Evolutionary conservation across 257 asterid genomes (phyloP), one percentile per base, ranked within the genome.

Genomic region (Lavandula angustifolia): DNA sequence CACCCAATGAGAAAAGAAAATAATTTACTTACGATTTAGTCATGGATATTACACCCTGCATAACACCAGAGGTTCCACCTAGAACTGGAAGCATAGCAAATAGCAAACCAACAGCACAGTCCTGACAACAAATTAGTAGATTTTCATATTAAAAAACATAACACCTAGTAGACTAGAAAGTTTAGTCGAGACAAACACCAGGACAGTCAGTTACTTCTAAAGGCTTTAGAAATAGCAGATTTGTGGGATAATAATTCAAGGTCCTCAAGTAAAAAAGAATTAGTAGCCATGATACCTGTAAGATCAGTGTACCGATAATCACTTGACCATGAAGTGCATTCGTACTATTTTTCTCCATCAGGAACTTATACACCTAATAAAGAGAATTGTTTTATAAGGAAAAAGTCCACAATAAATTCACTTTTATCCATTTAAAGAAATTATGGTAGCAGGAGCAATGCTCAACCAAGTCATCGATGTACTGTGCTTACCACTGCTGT

Each of bases 271-370:
- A 56, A 8, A 8, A 51, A 71, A 47, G 67, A 66, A 68, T 27
- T 10, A 32, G 73, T n/a, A 33, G 51, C 43, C 44, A 69, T 18
- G 43, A 54, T 83, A 87, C 99, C 99, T 92, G 99, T 74, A 94
- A 77, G 73, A 94, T 94, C 70, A 94, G 92, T 49, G 89, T 94
- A 72, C 99, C 99, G 37, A 90, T 90, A 64, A 87, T 94, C 72
- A 94, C 97, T 85, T 94, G 99, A 60, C 99, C 97, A 63, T 94
- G 96, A 74, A 94, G 95, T 27, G 97, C 82, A 69, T 76, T 94
- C 3, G 87, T 83, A 69, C 95, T 81, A 66, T 79, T 94, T 71
- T 83, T 90, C 79, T 94, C 99, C 89, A 79, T 87, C 88, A 94
- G 73, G 81, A 87, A 90, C 81, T 94, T 79, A 13, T 79, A 74